Evolutionary conservation across 768 basidiomycete species (phyloP).

Genomic region (Boletellus ananas): DNA sequence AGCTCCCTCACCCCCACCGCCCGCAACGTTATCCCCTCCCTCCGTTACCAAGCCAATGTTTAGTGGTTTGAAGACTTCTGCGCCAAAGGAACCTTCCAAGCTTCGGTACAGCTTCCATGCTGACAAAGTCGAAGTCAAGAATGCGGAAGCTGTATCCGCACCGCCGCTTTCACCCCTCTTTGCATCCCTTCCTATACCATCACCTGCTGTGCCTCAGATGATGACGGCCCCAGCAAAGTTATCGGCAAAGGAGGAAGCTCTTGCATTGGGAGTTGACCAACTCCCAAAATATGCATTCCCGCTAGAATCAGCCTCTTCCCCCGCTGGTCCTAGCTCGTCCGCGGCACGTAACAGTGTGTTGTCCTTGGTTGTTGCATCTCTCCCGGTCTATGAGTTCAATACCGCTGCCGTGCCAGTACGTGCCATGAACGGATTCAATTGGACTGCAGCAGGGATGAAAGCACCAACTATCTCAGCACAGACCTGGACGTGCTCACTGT

Average conservation of each 20-base stretch:
- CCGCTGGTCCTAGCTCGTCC: constrained; percentile 19
- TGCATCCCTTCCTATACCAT: constrained; percentile 28
- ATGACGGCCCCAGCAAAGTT: constrained; percentile 16
- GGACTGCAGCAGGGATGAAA: constrained; percentile 58
- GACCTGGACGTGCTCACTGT: constrained; percentile 57
- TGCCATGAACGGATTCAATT: constrained; percentile 48
- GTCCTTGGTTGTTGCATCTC: constrained; percentile 35
- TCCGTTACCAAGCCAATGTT: constrained; percentile 20
- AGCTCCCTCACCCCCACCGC: not conserved
- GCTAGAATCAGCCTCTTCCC: constrained; percentile 8
- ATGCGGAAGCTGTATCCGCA: constrained; percentile 7
- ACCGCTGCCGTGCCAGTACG: constrained; percentile 15
- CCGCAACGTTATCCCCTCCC: constrained; percentile 18
- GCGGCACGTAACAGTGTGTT: constrained; percentile 37
- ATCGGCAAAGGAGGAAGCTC: constrained; percentile 27
- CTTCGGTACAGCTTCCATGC: constrained; percentile 68
- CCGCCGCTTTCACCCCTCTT: constrained; percentile 14
- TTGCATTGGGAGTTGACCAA: constrained; percentile 27
- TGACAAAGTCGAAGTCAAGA: constrained; percentile 40
- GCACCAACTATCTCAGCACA: constrained; percentile 31
- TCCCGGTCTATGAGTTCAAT: constrained; percentile 46
- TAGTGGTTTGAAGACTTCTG: constrained; percentile 42
- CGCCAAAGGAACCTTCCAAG: constrained; percentile 77
- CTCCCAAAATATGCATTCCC: constrained; percentile 36
- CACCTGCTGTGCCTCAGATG: not conserved